These are phyloP conservation scores for Venturia nashicola DNA, from an alignment of 2,329 filamentous ascomycete species.

Conservation along the genomic window DNA sequence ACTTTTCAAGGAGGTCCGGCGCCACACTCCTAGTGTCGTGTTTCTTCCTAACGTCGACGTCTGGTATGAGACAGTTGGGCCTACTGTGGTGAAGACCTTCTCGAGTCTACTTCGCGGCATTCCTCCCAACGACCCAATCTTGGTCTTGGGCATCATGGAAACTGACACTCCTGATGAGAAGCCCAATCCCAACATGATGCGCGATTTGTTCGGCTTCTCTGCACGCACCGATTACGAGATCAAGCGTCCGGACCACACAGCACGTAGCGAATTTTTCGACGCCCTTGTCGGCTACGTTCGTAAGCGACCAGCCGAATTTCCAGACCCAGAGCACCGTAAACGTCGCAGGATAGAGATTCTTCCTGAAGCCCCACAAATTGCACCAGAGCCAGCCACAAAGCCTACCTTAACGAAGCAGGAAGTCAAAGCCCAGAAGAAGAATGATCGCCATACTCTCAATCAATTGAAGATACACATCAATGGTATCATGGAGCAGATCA, in stretches of 20 bases:
- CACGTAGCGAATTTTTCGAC: conserved; percentile 69
- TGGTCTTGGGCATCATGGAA: conserved; percentile 79
- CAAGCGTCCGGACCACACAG: conserved; percentile 50
- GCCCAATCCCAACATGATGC: conserved; percentile 51
- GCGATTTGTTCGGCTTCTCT: conserved; percentile 77
- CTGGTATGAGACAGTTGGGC: conserved; percentile 66
- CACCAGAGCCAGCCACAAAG: conserved; percentile 47
- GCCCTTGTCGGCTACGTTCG: conserved; percentile 63
- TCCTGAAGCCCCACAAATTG: conserved; percentile 3
- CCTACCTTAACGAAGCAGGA: conserved; percentile 61
- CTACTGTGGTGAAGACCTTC: conserved; percentile 62
- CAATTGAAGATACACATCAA: conserved; percentile 79
- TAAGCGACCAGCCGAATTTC: conserved; percentile 74
- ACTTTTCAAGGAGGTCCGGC: conserved; percentile 81
- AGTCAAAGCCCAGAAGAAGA: conserved; percentile 65
- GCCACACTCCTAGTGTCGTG: conserved; percentile 91
- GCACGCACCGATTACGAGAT: conserved; percentile 65
- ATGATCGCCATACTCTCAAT: conserved; percentile 72
- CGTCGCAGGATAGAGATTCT: conserved; percentile 70
- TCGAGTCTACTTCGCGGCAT: conserved; percentile 69
- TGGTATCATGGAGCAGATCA: conserved; percentile 95
- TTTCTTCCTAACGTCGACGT: conserved; percentile 83
- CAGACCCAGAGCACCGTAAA: conserved; percentile 75
- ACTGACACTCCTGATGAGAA: conserved; percentile 43
- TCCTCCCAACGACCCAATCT: conserved; percentile 77